phyloP scores from a whole-genome alignment of 768 basidiomycete genomes.

The Asterophora parasitica region DNA sequence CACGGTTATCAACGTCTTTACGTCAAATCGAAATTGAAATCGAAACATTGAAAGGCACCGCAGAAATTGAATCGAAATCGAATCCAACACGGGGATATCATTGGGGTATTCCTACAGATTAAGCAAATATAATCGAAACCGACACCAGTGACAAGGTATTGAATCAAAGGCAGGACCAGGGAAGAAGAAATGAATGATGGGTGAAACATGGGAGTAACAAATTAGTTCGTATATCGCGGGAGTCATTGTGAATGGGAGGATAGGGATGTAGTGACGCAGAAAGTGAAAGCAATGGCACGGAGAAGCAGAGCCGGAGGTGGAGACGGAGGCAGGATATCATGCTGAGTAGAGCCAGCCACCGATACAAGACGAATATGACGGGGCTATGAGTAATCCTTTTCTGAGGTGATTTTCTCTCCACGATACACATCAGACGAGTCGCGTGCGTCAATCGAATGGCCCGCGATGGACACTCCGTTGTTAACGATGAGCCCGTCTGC shows the following conservation, averaged over 20 bases:
- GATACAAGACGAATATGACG: not conserved
- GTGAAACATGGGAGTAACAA: not conserved
- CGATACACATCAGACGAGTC: constrained; percentile 32
- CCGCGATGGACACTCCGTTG: constrained; percentile 34
- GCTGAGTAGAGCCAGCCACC: not conserved
- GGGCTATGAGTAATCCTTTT: constrained; percentile 47
- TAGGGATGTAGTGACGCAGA: constrained; percentile 1
- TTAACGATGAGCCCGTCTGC: constrained; percentile 46
- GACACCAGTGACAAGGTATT: constrained; percentile 4
- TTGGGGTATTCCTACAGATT: constrained; percentile 20
- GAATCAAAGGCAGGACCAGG: constrained; percentile 9
- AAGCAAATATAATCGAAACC: constrained; percentile 17
- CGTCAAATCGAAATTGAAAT: too few species aligned
- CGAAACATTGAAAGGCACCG: too few species aligned
- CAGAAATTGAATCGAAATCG: too few species aligned
- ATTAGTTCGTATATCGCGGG: constrained; percentile 11
- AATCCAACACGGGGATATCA: constrained; percentile 12
- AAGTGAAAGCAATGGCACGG: not conserved
- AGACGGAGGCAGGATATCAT: not conserved
- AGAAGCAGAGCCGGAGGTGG: not conserved
- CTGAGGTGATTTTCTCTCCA: constrained; percentile 37
- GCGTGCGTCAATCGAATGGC: constrained; percentile 35
- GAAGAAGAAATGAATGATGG: not conserved
- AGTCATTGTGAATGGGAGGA: constrained; percentile 6
- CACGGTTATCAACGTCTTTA: too few species aligned